Evolutionary conservation across 2,329 filamentous ascomycete species (phyloP).

Genomic region (Hypoxylon sp.): DNA sequence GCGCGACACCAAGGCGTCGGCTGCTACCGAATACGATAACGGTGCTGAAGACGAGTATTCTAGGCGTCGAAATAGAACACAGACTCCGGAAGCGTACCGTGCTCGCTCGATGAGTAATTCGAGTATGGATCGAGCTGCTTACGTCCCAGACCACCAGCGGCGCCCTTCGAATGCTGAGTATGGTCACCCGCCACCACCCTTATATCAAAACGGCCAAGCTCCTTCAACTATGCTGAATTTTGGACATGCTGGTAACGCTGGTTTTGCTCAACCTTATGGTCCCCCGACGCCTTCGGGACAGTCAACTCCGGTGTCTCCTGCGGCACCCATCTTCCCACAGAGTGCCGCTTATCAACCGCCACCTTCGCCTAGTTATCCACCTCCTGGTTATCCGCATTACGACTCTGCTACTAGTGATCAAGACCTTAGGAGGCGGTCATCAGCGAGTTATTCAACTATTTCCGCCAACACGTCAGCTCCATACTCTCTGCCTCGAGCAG

Average conservation of each 20-base stretch:
- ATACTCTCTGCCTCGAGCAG: conserved; percentile 30
- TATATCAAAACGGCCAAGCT: conserved; percentile 48
- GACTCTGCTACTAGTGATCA: conserved; percentile 45
- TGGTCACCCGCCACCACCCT: conserved; percentile 50
- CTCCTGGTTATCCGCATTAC: conserved; percentile 46
- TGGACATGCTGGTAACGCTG: conserved; percentile 45
- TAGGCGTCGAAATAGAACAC: conserved; percentile 50
- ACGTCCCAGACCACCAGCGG: conserved; percentile 47
- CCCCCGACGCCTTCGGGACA: conserved; percentile 47
- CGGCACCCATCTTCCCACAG: conserved; percentile 49
- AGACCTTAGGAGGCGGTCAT: conserved; percentile 47
- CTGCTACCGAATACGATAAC: conserved; percentile 61
- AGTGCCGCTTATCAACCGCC: conserved; percentile 39
- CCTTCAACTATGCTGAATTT: conserved; percentile 50
- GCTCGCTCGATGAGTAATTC: conserved; percentile 54
- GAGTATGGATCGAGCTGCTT: conserved; percentile 52
- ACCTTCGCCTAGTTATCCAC: conserved; percentile 42
- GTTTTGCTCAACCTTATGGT: conserved; percentile 51
- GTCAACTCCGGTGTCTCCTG: conserved; percentile 52
- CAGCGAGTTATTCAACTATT: conserved; percentile 45
- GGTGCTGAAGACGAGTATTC: conserved; percentile 72
- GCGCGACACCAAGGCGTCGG: conserved; percentile 75
- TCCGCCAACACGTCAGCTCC: conserved; percentile 43
- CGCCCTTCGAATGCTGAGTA: conserved; percentile 53
- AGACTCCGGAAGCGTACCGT: conserved; percentile 53